Evolutionary conservation across 257 asterid species (phyloP), one percentile per base, ranked within the genome.

Genomic region (Jacaranda mimosifolia): DNA sequence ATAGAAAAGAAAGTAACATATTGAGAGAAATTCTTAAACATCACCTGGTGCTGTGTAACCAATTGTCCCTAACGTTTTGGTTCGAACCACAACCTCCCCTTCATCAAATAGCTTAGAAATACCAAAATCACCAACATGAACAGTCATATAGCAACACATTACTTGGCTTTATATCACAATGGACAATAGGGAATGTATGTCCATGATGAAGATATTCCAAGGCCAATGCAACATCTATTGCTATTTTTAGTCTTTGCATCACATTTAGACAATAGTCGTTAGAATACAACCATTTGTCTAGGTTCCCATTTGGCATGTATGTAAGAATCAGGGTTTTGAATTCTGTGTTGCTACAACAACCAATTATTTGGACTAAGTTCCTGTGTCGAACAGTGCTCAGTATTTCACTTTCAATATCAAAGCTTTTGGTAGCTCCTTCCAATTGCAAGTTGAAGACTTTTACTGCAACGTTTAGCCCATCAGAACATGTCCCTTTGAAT

Each of bases 21-120:
- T 10, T 12, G 0, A 4, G 36, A 42, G 6, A 9, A 71, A 38
- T 0, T 42, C 0, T 11, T 11, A 13, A 4, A 68, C 13, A 52
- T 70, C 55, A 83, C 84, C 79, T 83, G 84, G 84, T 56, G 86
- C 84, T 64, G 73, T 60, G 12, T 83, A 83, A n/a, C 32, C 32
- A 26, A 26, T 26, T 2, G 32, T 26, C 32, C 32, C 32, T 26
- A 26, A 1, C 1, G 32, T 26, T 26, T 26, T 26, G 1, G 2
- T 26, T 26, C 32, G 2, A 26, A 26, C 2, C 32, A 26, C 2
- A 26, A 26, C 32, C 32, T 26, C 32, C 32, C 32, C 32, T 26
- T 26, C 32, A 26, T 26, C 2, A 26, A 26, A 26, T 1, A 26
- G 32, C 32, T 26, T 26, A 0, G 32, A 26, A 26, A 26, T 26